phyloP scores from a whole-genome alignment of 345 rosid genomes.

The Physaria fendleri region DNA sequence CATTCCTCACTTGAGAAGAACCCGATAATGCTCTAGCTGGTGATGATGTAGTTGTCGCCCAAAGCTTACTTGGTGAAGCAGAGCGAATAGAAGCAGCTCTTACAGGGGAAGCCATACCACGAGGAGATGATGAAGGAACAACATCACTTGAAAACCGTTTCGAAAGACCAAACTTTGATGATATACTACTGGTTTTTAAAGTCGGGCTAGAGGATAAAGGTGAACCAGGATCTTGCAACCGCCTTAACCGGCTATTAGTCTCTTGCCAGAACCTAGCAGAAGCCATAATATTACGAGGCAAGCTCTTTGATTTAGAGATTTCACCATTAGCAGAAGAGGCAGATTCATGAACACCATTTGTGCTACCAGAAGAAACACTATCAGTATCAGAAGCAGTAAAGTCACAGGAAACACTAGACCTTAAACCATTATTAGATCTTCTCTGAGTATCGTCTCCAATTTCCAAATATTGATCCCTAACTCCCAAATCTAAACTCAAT shows the following conservation, averaged over 20 bases:
- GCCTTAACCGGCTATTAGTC: conserved; percentile 86
- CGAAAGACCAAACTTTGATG: conserved; percentile 59
- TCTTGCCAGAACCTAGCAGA: conserved; percentile 99
- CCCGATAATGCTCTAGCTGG: conserved; percentile 30
- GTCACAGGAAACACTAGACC: conserved; percentile 48
- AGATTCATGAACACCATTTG: conserved; percentile 46
- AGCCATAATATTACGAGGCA: conserved; percentile 50
- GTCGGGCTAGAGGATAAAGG: conserved; percentile 62
- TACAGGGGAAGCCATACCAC: conserved; percentile 70
- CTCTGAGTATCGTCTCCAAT: conserved; percentile 30
- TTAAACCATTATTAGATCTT: conserved; percentile 35
- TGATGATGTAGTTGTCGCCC: conserved; percentile 45
- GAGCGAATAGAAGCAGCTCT: conserved; percentile 45
- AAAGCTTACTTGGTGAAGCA: conserved; percentile 41
- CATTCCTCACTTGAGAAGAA: conserved; percentile 53
- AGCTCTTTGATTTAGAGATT: conserved; percentile 42
- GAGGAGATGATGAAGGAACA: conserved; percentile 53
- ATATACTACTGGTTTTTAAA: conserved; percentile 45
- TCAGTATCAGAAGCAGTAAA: conserved; percentile 76
- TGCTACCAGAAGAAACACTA: conserved; percentile 75
- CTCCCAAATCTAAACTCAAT: conserved; percentile 47
- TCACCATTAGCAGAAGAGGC: conserved; percentile 43
- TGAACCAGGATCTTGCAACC: conserved; percentile 87
- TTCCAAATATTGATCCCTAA: conserved; percentile 32
- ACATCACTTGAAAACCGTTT: conserved; percentile 63